Evolutionary conservation across 805 yeast species (phyloP).

Genomic region (Candida oleophila): DNA sequence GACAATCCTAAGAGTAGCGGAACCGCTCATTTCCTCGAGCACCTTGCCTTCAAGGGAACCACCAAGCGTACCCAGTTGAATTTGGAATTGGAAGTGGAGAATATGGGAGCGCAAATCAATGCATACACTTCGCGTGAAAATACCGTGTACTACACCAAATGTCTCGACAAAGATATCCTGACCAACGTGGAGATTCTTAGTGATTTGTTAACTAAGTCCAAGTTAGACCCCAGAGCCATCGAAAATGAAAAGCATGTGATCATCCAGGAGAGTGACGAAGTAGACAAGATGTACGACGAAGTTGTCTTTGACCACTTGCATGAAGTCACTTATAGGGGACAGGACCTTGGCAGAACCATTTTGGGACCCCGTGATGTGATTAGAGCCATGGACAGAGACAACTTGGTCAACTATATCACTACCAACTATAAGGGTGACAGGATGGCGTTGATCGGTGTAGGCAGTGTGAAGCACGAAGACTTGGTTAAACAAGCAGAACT

Average conservation of each 20-base stretch:
- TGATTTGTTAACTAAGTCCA: conserved; percentile 86
- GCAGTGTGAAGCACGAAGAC: conserved; percentile 85
- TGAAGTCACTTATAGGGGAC: conserved; percentile 84
- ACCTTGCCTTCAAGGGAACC: conserved; percentile 96
- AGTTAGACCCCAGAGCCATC: conserved; percentile 77
- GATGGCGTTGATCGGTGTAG: conserved; percentile 98
- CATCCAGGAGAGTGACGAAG: conserved; percentile 95
- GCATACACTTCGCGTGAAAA: conserved; percentile 99
- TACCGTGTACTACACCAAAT: conserved; percentile 94
- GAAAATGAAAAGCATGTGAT: conserved; percentile 97
- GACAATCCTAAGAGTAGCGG: conserved; percentile 85
- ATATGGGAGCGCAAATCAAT: conserved; percentile 94
- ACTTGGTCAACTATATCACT: conserved; percentile 74
- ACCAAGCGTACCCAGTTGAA: conserved; percentile 72
- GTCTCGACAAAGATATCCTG: conserved; percentile 77
- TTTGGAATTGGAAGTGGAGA: conserved; percentile 90
- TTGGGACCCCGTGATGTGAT: conserved; percentile 92
- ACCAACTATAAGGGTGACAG: conserved; percentile 93
- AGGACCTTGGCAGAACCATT: conserved; percentile 94
- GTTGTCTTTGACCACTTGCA: conserved; percentile 96
- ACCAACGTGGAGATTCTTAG: conserved; percentile 83
- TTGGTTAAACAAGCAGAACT: conserved; percentile 74
- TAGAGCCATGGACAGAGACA: conserved; percentile 70
- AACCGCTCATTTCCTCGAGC: conserved; percentile 97
- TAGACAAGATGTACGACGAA: conserved; percentile 97